Evolutionary conservation across 768 basidiomycete species (phyloP).

Genomic region (Gloeopeniophorella convolvens): DNA sequence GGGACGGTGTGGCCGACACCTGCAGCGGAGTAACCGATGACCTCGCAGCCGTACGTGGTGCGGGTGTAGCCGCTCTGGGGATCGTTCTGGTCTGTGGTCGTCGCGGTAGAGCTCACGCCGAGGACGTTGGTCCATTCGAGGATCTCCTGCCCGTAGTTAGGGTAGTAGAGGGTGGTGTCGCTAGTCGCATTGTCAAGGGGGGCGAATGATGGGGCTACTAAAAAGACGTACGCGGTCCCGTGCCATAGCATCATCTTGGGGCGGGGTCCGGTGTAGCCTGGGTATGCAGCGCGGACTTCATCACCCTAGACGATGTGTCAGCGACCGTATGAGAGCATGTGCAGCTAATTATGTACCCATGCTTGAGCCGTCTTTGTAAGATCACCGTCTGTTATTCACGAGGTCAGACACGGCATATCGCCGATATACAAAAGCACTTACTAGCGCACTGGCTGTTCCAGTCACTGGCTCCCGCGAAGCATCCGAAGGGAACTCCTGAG

Average conservation of each 20-base stretch:
- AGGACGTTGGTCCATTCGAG: conserved; percentile 55
- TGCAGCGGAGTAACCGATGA: conserved; percentile 44
- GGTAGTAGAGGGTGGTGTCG: conserved; percentile 44
- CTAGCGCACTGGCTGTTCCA: conserved; percentile 47
- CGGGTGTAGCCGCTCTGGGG: conserved; percentile 43
- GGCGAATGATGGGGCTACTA: neutral
- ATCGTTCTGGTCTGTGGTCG: conserved; percentile 32
- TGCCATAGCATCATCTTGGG: conserved; percentile 52
- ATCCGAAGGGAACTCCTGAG: conserved; percentile 49
- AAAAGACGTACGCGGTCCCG: conserved; percentile 35
- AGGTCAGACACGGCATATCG: no score
- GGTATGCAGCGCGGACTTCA: conserved; percentile 40
- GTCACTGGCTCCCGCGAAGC: conserved; percentile 41
- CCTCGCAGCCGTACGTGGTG: conserved; percentile 41
- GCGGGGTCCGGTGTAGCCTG: conserved; percentile 44
- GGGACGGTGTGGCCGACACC: conserved; percentile 49
- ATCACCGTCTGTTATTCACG: no score
- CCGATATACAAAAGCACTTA: no score
- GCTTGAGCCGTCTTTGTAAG: no score
- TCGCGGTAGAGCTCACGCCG: conserved; percentile 37
- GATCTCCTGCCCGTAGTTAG: conserved; percentile 45
- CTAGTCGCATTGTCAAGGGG: no score
- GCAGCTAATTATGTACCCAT: no score
- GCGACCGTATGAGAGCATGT: no score
- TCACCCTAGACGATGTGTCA: conserved; percentile 31